phyloP scores from a whole-genome alignment of 306 rosid species.

The Rosa persica region DNA sequence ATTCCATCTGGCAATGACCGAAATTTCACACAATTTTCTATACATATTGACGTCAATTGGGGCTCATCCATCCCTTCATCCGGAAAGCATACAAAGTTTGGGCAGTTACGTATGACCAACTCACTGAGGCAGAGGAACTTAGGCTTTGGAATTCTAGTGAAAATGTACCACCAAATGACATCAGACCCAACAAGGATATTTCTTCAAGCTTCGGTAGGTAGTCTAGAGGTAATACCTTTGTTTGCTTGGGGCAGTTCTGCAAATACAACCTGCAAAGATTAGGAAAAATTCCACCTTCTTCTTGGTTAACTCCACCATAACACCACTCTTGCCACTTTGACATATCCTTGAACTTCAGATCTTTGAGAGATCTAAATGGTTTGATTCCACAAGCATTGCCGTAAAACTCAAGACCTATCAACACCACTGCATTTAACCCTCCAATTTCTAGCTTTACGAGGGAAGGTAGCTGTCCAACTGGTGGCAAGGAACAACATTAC shows the following conservation, averaged over 20 bases:
- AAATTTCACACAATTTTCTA: not conserved
- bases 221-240: not conserved
- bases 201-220: too few species aligned
- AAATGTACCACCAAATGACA: too few species aligned
- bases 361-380: constrained; percentile 2
- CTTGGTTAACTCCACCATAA: not conserved
- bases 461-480: constrained; percentile 15
- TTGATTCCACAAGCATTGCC: not conserved
- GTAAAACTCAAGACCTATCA: not conserved
- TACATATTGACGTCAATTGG: not conserved
- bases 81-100: not conserved
- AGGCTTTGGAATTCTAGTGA: too few species aligned
- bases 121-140: too few species aligned
- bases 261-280: not conserved
- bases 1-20: not conserved
- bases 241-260: not conserved
- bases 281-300: not conserved
- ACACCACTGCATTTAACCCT: not conserved
- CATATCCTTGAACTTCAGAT: too few species aligned
- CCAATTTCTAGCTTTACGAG: not conserved
- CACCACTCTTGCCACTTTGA: too few species aligned
- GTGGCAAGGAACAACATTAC: not conserved
- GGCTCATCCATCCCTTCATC: not conserved
- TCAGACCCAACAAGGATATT: too few species aligned
- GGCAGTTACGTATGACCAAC: too few species aligned